Percentiles rank a stretch among this genome's conserved stretches.
Evolutionary conservation across 768 basidiomycete species (phyloP).

Genomic region (Peribolospora baueri): DNA sequence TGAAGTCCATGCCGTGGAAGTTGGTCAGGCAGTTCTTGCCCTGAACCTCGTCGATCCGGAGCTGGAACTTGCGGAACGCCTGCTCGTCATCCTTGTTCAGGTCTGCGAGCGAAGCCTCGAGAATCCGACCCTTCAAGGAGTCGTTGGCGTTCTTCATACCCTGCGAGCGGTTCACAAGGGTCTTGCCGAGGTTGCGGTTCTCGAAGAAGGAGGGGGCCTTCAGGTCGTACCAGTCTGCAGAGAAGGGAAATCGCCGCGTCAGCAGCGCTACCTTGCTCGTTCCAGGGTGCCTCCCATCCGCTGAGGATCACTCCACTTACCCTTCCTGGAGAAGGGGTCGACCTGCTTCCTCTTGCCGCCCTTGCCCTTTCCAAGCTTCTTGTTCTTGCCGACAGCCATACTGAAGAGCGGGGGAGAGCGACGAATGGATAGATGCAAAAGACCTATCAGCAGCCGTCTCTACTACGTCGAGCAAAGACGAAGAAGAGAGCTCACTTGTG

Average conservation of each 20-base stretch:
- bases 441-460: no score
- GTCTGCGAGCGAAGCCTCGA: slow-evolving; percentile 89
- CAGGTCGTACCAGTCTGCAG: slow-evolving; percentile 90
- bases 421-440: no score
- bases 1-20: slow-evolving; percentile 99
- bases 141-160: slow-evolving; percentile 98
- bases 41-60: slow-evolving; percentile 84
- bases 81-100: slow-evolving; percentile 99
- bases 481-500: no score
- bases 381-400: slow-evolving; percentile 46
- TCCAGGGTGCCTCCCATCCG: no score
- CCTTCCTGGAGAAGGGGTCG: slow-evolving; percentile 98
- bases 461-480: no score
- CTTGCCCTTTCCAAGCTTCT: slow-evolving; percentile 92
- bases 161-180: slow-evolving; percentile 88
- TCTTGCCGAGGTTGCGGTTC: slow-evolving; percentile 89
- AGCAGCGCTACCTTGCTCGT: background rate
- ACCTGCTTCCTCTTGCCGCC: slow-evolving; percentile 99
- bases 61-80: slow-evolving; percentile 96
- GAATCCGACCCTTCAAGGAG: slow-evolving; percentile 84
- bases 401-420: background rate
- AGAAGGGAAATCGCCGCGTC: background rate
- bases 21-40: slow-evolving; percentile 99
- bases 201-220: slow-evolving; percentile 98
- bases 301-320: slow-evolving; percentile 24